phyloP scores from a whole-genome alignment of 2,329 filamentous ascomycete genomes.

The Phialophora expanda region DNA sequence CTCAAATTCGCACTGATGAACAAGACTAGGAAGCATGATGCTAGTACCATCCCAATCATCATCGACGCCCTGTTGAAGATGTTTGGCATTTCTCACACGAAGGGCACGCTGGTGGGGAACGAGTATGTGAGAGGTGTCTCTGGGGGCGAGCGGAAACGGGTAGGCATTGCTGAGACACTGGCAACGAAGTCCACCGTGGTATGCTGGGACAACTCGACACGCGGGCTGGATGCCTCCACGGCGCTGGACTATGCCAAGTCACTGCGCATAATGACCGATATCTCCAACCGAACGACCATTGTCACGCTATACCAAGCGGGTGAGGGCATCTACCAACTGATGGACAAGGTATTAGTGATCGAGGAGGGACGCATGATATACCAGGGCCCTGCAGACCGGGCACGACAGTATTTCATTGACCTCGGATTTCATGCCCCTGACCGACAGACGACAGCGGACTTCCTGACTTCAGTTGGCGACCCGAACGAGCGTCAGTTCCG shows the following conservation, averaged over 20 bases:
- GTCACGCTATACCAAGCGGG: slow-evolving; percentile 75
- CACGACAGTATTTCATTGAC: slow-evolving; percentile 68
- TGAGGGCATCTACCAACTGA: slow-evolving; percentile 71
- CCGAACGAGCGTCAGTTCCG: slow-evolving; percentile 72
- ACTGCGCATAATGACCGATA: slow-evolving; percentile 74
- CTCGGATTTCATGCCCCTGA: slow-evolving; percentile 67
- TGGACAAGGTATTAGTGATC: slow-evolving; percentile 82
- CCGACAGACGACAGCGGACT: slow-evolving; percentile 75
- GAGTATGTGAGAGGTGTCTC: slow-evolving; percentile 74
- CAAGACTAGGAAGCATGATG: slow-evolving; percentile 72
- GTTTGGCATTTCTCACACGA: slow-evolving; percentile 78
- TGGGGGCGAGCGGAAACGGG: slow-evolving; percentile 80
- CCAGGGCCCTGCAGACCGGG: slow-evolving; percentile 66
- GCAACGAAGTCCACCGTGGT: slow-evolving; percentile 75
- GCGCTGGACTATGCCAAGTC: slow-evolving; percentile 77
- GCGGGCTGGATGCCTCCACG: slow-evolving; percentile 79
- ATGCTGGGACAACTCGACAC: slow-evolving; percentile 80
- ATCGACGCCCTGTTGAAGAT: slow-evolving; percentile 74
- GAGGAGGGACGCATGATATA: slow-evolving; percentile 73
- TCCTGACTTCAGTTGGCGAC: slow-evolving; percentile 77
- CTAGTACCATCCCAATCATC: slow-evolving; percentile 69
- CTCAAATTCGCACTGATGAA: slow-evolving; percentile 75
- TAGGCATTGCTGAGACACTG: slow-evolving; percentile 77
- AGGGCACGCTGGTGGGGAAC: slow-evolving; percentile 76
- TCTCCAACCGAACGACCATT: slow-evolving; percentile 71